phyloP scores from a whole-genome alignment of 345 rosid genomes.

The Lumnitzera racemosa region DNA sequence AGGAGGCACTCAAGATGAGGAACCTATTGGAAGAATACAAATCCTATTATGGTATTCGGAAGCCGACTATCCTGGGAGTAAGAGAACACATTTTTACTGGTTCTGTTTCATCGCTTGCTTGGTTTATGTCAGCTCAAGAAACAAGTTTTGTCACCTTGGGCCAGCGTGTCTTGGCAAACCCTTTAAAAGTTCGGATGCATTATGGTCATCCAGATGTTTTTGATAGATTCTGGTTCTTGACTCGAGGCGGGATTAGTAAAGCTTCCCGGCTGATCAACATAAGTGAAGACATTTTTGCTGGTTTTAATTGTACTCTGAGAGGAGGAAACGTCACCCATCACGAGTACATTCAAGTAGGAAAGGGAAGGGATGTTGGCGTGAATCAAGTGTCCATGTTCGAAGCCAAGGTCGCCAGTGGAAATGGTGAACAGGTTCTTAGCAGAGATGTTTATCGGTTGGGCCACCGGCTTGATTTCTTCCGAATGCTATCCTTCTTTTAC shows the following conservation, averaged over 20 bases:
- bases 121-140: constrained; percentile 10
- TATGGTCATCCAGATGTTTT: constrained; percentile 43
- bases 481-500: constrained; percentile 11
- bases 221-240: constrained; percentile 39
- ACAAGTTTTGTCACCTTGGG: constrained; percentile 8
- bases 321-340: constrained; percentile 13
- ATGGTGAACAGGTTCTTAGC: constrained; percentile 9
- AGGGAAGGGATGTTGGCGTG: constrained; percentile 14
- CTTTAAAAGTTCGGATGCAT: constrained; percentile 38
- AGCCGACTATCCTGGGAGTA: constrained; percentile 7
- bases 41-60: constrained; percentile 42
- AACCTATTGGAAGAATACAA: constrained; percentile 86
- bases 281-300: constrained; percentile 13
- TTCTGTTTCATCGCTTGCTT: constrained; percentile 10
- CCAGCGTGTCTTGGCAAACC: constrained; percentile 36
- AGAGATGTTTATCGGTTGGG: constrained; percentile 12
- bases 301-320: constrained; percentile 10
- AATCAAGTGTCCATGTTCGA: constrained; percentile 11
- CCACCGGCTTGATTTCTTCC: constrained; percentile 7
- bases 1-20: constrained; percentile 92
- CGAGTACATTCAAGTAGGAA: constrained; percentile 10
- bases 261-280: constrained; percentile 11
- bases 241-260: constrained; percentile 33
- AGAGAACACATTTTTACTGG: constrained; percentile 13
- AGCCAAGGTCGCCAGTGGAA: constrained; percentile 10